phyloP scores from a whole-genome alignment of 257 asterid species.

The Rubia yunnanensis region DNA sequence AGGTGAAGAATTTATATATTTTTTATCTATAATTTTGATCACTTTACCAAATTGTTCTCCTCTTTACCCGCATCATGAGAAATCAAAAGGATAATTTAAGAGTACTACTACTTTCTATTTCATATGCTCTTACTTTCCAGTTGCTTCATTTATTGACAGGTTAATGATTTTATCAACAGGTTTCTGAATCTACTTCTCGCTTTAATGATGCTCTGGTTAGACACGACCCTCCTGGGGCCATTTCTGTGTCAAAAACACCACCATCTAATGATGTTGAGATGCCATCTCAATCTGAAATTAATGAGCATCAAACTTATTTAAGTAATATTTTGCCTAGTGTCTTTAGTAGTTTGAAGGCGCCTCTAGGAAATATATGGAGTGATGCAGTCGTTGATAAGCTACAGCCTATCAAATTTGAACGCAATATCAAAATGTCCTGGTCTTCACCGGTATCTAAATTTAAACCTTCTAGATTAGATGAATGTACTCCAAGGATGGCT shows the following conservation, averaged over 20 bases:
- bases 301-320: slow-evolving; percentile 17
- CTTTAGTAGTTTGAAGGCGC: slow-evolving; percentile 46
- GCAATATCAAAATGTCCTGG: slow-evolving; percentile 28
- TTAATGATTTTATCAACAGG: slow-evolving; percentile 40
- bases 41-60: background rate
- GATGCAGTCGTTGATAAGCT: slow-evolving; percentile 40
- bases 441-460: slow-evolving; percentile 28
- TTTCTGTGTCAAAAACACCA: slow-evolving; percentile 22
- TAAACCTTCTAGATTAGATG: slow-evolving; percentile 28
- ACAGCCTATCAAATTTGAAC: slow-evolving; percentile 44
- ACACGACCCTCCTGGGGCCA: slow-evolving; percentile 22
- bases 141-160: slow-evolving; percentile 2
- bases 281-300: slow-evolving; percentile 18
- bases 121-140: background rate
- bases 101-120: background rate
- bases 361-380: slow-evolving; percentile 28
- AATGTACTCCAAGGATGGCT: slow-evolving; percentile 25
- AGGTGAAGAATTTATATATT: slow-evolving; percentile 29
- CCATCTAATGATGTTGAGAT: slow-evolving; percentile 24
- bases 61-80: too few species aligned
- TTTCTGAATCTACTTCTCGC: slow-evolving; percentile 20
- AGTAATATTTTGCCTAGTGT: slow-evolving; percentile 26
- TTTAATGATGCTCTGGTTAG: slow-evolving; percentile 23
- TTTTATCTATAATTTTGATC: background rate
- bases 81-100: background rate